Evolutionary conservation across 257 asterid species (phyloP).

Genomic region (Scutellaria galericulata): DNA sequence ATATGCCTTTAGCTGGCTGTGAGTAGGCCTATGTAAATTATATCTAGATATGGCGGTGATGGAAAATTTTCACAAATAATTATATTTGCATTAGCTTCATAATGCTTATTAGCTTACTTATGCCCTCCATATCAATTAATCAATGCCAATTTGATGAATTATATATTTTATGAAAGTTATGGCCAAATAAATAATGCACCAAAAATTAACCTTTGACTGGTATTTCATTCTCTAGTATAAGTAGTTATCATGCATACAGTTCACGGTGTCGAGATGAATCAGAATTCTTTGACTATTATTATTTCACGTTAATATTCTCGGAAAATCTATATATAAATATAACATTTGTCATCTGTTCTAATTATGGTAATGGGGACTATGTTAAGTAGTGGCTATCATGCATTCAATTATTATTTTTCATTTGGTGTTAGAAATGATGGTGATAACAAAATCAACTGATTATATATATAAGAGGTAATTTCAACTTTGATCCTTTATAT

Average conservation of each 20-base stretch:
- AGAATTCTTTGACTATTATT: constrained; percentile 24
- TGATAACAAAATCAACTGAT: no score
- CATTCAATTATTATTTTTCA: no score
- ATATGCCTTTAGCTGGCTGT: constrained; percentile 42
- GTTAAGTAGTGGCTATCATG: no score
- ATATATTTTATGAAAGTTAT: neutral
- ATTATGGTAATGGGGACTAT: neutral
- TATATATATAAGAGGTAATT: no score
- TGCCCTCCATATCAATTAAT: constrained; percentile 8
- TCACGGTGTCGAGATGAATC: constrained; percentile 35
- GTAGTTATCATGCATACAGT: constrained; percentile 36
- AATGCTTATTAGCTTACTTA: constrained; percentile 1
- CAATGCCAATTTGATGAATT: constrained; percentile 22
- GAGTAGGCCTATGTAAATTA: constrained; percentile 29
- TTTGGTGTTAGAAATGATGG: no score
- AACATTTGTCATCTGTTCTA: neutral
- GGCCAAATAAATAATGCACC: constrained; percentile 24
- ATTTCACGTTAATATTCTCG: neutral
- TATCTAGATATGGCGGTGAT: constrained; percentile 38
- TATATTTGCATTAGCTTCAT: constrained; percentile 2
- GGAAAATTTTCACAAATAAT: neutral
- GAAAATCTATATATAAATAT: neutral
- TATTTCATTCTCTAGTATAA: constrained; percentile 37
- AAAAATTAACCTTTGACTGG: constrained; percentile 40
- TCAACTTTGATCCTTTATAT: no score